Conservation (phyloP, 2,329 filamentous ascomycete species). For the Hymenoscyphus occultus region DNA sequence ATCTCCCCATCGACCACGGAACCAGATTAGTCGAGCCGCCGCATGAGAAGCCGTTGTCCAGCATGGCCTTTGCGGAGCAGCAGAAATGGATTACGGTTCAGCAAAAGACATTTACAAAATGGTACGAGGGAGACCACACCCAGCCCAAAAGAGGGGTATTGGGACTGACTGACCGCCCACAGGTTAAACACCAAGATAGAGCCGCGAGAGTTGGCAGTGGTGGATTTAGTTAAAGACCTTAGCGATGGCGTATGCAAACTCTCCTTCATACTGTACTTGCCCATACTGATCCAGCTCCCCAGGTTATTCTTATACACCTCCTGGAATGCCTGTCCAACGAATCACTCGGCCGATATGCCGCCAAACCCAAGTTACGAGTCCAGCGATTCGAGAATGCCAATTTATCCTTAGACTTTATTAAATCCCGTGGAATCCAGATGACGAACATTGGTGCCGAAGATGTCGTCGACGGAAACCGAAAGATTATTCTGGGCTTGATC, state of each 20-base stretch:
- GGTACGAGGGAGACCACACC: conserved; percentile 46
- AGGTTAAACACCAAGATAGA: conserved; percentile 97
- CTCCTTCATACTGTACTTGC: background rate
- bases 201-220: conserved; percentile 72
- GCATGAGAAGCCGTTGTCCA: conserved; percentile 40
- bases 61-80: conserved; percentile 63
- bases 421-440: conserved; percentile 87
- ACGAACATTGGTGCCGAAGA: conserved; percentile 98
- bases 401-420: conserved; percentile 90
- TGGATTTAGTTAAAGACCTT: conserved; percentile 84
- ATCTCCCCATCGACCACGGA: conserved; percentile 31
- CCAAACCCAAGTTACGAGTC: conserved; percentile 91
- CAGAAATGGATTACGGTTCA: conserved; percentile 76
- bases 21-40: conserved; percentile 33
- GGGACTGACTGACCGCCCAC: conserved; percentile 13
- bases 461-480: conserved; percentile 95
- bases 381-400: conserved; percentile 99
- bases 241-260: conserved; percentile 77
- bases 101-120: conserved; percentile 99
- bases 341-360: conserved; percentile 93
- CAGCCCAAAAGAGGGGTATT: conserved; percentile 7
- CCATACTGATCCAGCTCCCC: conserved; percentile 28
- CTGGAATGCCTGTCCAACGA: conserved; percentile 94
- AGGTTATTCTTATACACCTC: conserved; percentile 94
- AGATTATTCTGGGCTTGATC: conserved; percentile 95